These are phyloP conservation scores for Acanthamoeba sp. DNA, from an alignment of 208 protist species.

Conservation along the genomic window DNA sequence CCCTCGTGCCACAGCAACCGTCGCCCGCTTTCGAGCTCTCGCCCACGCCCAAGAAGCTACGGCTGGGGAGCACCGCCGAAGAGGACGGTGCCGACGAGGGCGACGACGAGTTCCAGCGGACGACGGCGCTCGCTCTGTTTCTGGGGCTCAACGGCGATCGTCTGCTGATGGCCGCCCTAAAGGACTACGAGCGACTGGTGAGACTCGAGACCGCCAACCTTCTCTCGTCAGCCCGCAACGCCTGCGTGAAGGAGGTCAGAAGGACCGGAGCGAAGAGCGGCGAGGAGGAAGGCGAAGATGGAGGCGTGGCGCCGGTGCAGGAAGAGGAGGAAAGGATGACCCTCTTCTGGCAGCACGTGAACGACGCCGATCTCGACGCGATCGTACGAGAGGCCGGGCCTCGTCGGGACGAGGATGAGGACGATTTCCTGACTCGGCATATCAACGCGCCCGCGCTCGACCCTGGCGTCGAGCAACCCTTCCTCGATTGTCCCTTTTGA, in stretches of 20 bases:
- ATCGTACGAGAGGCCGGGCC: neutral
- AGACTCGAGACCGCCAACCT: neutral
- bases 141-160: neutral
- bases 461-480: neutral
- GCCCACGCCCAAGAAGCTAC: neutral
- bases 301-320: neutral
- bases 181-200: conserved; percentile 34
- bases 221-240: neutral
- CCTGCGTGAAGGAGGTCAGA: neutral
- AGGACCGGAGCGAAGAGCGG: neutral
- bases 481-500: conserved; percentile 8
- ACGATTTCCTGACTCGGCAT: neutral
- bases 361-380: neutral
- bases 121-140: neutral
- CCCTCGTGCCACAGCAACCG: neutral
- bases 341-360: neutral
- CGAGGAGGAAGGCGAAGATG: neutral
- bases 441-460: neutral
- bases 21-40: neutral
- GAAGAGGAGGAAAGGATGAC: neutral
- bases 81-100: neutral
- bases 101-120: neutral
- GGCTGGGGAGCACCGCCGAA: neutral
- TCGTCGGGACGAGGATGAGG: neutral
- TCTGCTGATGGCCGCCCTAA: neutral